Evolutionary conservation across 2,329 filamentous ascomycete species (phyloP), one percentile per base, ranked within the genome.

Genomic region (Pseudogymnoascus sp.): DNA sequence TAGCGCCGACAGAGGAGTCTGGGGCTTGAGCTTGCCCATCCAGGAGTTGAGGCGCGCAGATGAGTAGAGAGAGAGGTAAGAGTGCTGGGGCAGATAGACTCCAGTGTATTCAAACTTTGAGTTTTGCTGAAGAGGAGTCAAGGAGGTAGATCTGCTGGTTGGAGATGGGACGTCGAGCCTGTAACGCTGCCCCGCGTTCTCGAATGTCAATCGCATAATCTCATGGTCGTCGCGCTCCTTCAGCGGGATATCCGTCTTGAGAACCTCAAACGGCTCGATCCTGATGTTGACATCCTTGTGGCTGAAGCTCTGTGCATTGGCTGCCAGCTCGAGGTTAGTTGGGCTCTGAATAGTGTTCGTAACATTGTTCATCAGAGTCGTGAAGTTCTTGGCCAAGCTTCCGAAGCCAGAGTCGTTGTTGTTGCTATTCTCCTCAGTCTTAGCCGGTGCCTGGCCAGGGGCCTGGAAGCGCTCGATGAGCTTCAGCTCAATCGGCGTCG

Each of bases 1-100:
- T 60, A 99, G 84, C 2, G 88, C 82, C 1, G 90, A 89, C 4
- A 97, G 79, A 1, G 91, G 86, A 61, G 85, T 88, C 18, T 85
- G 81, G 70, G 92, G 84, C 65, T 82, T 79, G 44, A 97, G 80
- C 65, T 86, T 81, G 63, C 80, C 76, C 92, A 97, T 97, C 94
- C 94, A 96, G 62, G 80, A 77, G 66, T 85, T 73, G 60, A 92
- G 82, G 62, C 85, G 81, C 14, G 87, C 82, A 4, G 86, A 91
- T 66, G 86, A 90, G 76, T 88, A 86, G 65, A 97, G 79, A 42
- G 84, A 76, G 8, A 88, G 76, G 70, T 82, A 79, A 28, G 82
- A 80, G 61, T 80, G 78, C 5, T 78, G 70, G 5, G 80, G 80
- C 8, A 88, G 76, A 77, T 87, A 91, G 63, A 92, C 79, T 35